A percentile compares a stretch with the other conserved stretches of the same genome.
These are phyloP conservation scores for Leccinum pachyderme DNA, from an alignment of 1,284 basidiomycete species.

Conservation along the genomic window DNA sequence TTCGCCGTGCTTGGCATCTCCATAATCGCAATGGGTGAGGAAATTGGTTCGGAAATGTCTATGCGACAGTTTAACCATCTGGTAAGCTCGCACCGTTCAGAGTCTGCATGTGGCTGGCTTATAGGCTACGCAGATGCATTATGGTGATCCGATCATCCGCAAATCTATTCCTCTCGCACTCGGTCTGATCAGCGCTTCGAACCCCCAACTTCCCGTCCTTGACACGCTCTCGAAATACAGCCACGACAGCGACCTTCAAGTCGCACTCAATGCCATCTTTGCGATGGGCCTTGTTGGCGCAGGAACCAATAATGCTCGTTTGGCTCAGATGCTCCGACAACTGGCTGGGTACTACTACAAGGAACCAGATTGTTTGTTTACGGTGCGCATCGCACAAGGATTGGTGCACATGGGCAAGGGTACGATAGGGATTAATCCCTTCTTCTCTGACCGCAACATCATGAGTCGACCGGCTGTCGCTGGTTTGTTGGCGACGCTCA, in stretches of 20 bases:
- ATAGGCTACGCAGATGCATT: conserved; percentile 80
- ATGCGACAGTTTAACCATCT: conserved; percentile 93
- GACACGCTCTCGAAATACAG: conserved; percentile 99
- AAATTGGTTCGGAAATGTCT: conserved; percentile 97
- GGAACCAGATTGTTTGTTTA: conserved; percentile 96
- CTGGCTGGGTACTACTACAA: conserved; percentile 97
- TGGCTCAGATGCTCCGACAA: conserved; percentile 97
- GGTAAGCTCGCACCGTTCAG: conserved; percentile 42
- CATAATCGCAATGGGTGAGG: conserved; percentile 97
- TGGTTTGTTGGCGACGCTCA: conserved; percentile 86
- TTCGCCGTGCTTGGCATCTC: conserved; percentile 95
- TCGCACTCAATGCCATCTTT: conserved; percentile 96
- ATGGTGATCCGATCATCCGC: conserved; percentile 92
- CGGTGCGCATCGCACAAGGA: conserved; percentile 95
- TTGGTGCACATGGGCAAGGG: conserved; percentile 99
- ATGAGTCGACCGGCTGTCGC: conserved; percentile 90
- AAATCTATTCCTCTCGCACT: conserved; percentile 95
- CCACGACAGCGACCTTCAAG: conserved; percentile 96
- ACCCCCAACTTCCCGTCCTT: conserved; percentile 93
- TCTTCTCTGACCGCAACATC: conserved; percentile 90
- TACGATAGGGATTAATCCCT: conserved; percentile 96
- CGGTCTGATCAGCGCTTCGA: conserved; percentile 92
- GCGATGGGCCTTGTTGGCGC: conserved; percentile 99
- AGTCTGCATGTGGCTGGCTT: neutral
- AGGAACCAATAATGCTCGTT: conserved; percentile 96